A percentile compares a stretch with the other conserved stretches of the same genome.
These are phyloP conservation scores for Camellia granthamiana DNA, from an alignment of 148 eudicot species.

Conservation along the genomic window DNA sequence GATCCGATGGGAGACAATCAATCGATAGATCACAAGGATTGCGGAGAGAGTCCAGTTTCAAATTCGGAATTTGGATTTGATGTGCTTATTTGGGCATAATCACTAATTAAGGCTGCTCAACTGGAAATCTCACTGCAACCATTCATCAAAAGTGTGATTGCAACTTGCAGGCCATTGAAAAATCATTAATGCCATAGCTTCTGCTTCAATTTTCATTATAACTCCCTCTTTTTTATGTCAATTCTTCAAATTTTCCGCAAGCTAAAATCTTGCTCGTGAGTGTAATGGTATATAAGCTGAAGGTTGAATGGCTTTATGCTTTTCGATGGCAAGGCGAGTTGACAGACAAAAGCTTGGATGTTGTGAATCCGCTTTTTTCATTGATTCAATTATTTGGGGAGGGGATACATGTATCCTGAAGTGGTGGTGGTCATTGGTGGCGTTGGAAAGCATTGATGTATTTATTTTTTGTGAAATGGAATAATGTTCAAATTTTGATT, in stretches of 20 bases:
- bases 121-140: neutral
- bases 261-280: no score
- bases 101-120: neutral
- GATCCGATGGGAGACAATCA: slow-evolving; percentile 37
- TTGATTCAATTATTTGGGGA: slow-evolving; percentile 7
- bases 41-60: slow-evolving; percentile 56
- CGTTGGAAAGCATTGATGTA: slow-evolving; percentile 10
- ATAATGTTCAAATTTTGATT: slow-evolving; percentile 17
- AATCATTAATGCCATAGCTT: neutral
- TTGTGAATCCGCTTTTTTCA: no score
- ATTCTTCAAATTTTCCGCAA: neutral
- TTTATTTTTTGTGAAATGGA: neutral
- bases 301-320: no score
- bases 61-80: slow-evolving; percentile 10
- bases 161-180: neutral
- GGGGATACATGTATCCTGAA: neutral
- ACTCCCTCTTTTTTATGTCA: neutral
- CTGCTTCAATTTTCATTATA: neutral
- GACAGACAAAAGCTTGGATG: no score
- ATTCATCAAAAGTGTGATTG: neutral
- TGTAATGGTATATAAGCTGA: no score
- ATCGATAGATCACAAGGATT: slow-evolving; percentile 30
- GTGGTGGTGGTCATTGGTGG: neutral
- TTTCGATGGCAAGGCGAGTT: no score
- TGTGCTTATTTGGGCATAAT: slow-evolving; percentile 7